Percentiles rank a stretch among this genome's conserved stretches.
Evolutionary conservation across 1,284 basidiomycete genomes (phyloP).

Genomic region (Pseudozyma tsukubaensis): DNA sequence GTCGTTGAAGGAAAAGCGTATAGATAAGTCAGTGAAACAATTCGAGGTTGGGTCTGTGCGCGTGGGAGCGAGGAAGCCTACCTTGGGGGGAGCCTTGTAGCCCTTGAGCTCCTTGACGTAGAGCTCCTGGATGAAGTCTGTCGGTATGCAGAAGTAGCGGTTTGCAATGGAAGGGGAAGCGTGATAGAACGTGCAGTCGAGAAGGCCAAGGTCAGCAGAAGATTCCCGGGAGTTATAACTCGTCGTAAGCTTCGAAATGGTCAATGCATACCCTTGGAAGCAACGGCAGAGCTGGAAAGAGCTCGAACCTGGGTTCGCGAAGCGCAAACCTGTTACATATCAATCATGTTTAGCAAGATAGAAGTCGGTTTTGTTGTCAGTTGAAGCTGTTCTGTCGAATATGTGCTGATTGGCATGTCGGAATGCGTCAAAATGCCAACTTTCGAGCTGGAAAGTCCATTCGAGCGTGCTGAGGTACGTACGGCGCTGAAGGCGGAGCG

Average conservation of each 20-base stretch:
- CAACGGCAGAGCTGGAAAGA: conserved; percentile 62
- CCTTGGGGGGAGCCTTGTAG: conserved; percentile 77
- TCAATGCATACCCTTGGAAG: conserved; percentile 61
- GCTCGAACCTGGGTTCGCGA: conserved; percentile 55
- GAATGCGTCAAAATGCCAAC: not conserved
- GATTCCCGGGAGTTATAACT: not conserved
- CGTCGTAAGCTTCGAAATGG: not conserved
- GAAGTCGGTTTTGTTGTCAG: conserved; percentile 16
- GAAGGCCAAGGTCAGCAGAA: conserved; percentile 8
- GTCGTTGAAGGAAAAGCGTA: not conserved
- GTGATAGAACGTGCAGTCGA: not conserved
- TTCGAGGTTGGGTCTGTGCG: conserved; percentile 13
- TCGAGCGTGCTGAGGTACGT: conserved; percentile 24
- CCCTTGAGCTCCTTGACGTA: conserved; percentile 89
- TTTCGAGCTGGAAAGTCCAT: not conserved
- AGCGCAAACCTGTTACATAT: conserved; percentile 42
- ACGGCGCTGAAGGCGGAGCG: conserved; percentile 51
- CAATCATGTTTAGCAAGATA: not conserved
- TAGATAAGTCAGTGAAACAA: not conserved
- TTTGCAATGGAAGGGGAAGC: not conserved
- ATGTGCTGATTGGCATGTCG: not conserved
- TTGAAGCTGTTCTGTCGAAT: conserved; percentile 2
- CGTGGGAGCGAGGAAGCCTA: conserved; percentile 32
- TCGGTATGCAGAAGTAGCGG: not conserved
- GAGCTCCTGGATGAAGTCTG: conserved; percentile 91